A percentile compares a stretch with the other conserved stretches of the same genome.
phyloP scores from a whole-genome alignment of 2,329 filamentous ascomycete genomes.

The Hypoxylon sp. region DNA sequence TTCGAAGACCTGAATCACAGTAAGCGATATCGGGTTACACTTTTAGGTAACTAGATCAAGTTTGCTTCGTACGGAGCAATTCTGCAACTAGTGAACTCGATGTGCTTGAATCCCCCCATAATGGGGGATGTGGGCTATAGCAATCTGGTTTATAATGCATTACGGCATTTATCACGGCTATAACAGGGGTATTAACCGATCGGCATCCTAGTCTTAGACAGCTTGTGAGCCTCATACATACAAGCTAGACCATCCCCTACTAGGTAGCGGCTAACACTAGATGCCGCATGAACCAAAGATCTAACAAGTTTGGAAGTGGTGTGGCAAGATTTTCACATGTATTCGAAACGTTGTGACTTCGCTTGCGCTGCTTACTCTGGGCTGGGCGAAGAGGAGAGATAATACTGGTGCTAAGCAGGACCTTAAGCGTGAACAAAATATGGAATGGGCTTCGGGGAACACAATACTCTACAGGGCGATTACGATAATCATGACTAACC shows the following conservation, averaged over 20 bases:
- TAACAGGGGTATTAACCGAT: conserved; percentile 9
- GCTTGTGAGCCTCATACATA: conserved; percentile 35
- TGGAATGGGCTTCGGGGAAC: conserved; percentile 5
- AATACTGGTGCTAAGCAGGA: conserved; percentile 11
- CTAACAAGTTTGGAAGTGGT: conserved; percentile 18
- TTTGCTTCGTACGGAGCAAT: neutral
- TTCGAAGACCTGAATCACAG: conserved; percentile 3
- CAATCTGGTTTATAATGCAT: conserved; percentile 18
- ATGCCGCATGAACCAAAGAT: conserved; percentile 34
- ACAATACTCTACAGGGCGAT: conserved; percentile 23
- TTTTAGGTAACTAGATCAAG: conserved; percentile 5
- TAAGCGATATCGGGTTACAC: conserved; percentile 25
- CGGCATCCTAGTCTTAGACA: conserved; percentile 9
- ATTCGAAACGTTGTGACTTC: conserved; percentile 21
- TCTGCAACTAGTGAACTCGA: conserved; percentile 7
- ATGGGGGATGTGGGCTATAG: neutral
- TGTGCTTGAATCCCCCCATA: conserved; percentile 12
- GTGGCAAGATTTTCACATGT: conserved; percentile 30
- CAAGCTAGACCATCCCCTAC: conserved; percentile 16
- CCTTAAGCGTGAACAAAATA: conserved; percentile 13
- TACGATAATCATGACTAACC: conserved; percentile 33
- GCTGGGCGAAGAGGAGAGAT: conserved; percentile 22
- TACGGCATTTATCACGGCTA: conserved; percentile 19
- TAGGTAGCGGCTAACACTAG: conserved; percentile 37
- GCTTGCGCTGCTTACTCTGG: conserved; percentile 41